Base-by-base conservation (phyloP, 176 grass and related monocot species). In the Oryza nivara region DNA sequence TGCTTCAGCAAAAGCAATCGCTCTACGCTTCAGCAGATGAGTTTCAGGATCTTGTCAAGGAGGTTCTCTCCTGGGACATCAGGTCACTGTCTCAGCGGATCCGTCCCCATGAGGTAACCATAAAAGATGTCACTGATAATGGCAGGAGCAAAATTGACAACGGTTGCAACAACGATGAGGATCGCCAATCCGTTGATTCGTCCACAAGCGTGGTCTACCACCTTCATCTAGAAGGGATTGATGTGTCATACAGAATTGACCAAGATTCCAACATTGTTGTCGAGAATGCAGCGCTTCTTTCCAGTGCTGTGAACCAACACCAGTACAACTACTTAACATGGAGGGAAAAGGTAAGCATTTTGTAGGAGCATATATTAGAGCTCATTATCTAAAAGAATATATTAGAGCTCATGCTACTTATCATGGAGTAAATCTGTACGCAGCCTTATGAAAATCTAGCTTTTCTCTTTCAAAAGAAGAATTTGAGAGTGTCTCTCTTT, bases 61-160 rank as follows among this genome's bases (percentile, higher is more conserved):
- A 98, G 68, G 91, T 95, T 3, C 91, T 98, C 67, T 81, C 89
- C 67, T 95, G 92, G 96, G 92, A 98, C 74, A 98, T 98, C 49
- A 93, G 95, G 49, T 98, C 95, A 0, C 22, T 98, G 65, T 98
- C 91, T 64, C 95, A 98, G 75, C 86, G 85, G 61, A 88, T 65
- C 51, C 84, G 82, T 2, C 95, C 95, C 74, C 95, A 97, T 67
- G 49, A 26, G 41, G 84, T 86, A 23, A 36, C 12, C 58, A 52
- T 83, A 34, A 64, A 80, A 84, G 54, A 36, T 43, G 30, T 64
- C 22, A 23, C 79, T 11, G 30, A 70, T 4, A 35, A 19, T 43
- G 13, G 17, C 30, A 6, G 22, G 11, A 34, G 28, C 19, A 77
- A 89, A 72, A 35, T 12, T 20, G 78, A 61, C 4, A 69, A 88